These are phyloP conservation scores for Celoporthe dispersa DNA, from an alignment of 2,329 filamentous ascomycete genomes.

Conservation along the genomic window DNA sequence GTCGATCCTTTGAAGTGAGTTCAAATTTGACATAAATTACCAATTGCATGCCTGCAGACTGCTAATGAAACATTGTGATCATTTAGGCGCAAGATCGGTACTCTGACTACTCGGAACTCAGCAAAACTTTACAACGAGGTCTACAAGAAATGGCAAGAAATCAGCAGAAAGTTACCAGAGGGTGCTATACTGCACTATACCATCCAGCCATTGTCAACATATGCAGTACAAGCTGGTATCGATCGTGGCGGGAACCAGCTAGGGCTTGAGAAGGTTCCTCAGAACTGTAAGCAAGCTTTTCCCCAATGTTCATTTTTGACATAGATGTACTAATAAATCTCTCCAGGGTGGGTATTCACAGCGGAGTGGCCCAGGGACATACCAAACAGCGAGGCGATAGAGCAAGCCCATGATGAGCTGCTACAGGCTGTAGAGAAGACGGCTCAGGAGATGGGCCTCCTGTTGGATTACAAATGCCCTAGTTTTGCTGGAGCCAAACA, in stretches of 20 bases:
- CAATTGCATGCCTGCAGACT: neutral
- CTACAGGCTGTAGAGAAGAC: slow-evolving; percentile 10
- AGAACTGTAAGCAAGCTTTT: slow-evolving; percentile 6
- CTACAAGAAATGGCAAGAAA: slow-evolving; percentile 1
- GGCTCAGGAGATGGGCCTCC: neutral
- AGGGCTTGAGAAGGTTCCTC: slow-evolving; percentile 15
- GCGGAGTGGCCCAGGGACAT: slow-evolving; percentile 10
- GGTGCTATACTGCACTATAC: slow-evolving; percentile 15
- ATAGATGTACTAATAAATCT: neutral
- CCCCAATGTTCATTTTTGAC: neutral
- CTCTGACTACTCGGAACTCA: slow-evolving; percentile 4
- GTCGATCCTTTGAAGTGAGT: slow-evolving; percentile 7
- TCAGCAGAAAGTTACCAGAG: slow-evolving; percentile 8
- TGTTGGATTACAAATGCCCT: slow-evolving; percentile 12
- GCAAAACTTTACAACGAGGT: slow-evolving; percentile 6
- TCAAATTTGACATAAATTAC: neutral
- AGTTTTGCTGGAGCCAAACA: slow-evolving; percentile 1
- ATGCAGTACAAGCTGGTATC: slow-evolving; percentile 7
- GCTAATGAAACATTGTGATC: too few relatives aligned
- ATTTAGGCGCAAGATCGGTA: slow-evolving; percentile 15
- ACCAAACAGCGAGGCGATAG: neutral
- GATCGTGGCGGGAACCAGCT: slow-evolving; percentile 6
- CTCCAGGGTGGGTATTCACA: slow-evolving; percentile 8
- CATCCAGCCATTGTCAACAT: slow-evolving; percentile 11
- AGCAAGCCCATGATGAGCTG: slow-evolving; percentile 13